Evolutionary conservation across 257 asterid genomes (phyloP), one percentile per base, ranked within the genome.

Genomic region (Datura wrightii): DNA sequence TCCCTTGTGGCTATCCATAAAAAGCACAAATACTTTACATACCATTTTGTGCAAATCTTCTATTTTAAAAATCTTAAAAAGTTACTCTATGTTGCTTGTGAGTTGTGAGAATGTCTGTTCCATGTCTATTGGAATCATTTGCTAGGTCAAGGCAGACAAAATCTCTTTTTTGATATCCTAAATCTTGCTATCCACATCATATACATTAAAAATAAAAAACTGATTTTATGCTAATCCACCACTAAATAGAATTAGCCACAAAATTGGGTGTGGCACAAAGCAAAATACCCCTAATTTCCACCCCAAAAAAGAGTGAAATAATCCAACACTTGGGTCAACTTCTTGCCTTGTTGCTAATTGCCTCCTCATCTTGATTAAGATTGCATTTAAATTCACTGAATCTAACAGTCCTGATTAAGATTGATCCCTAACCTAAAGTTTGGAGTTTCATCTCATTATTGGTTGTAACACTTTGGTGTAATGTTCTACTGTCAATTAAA

Each of bases 31-130:
- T 31, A 24, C 46, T 31, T 13, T 16, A 52, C 4, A 50, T 50
- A 14, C 15, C 58, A 76, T 76, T 76, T 46, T 76, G 8, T 76
- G 82, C n/a, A 14, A 76, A 24, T 76, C 5, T 76, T 9, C 3
- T 24, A 76, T 50, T 31, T 50, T 50, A 76, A 76, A 24, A 0
- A 50, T 76, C 42, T 50, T 5, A 6, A 76, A 11, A 74, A 48
- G 11, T 10, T 24, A 39, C 4, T 39, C 4, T 11, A 11, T 44
- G 56, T 63, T 72, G 1, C 2, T 42, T 44, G 50, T 82, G 79
- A 82, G 46, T 31, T 36, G 58, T 62, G 80, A 58, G 87, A 59
- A 16, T 63, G 10, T 46, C 8, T 13, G 80, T 72, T 71, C 80
- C 58, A 6, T 46, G 39, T 11, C 60, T 16, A 6, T 48, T 24